phyloP scores from a whole-genome alignment of 257 asterid species.

The Asclepias syriaca region DNA sequence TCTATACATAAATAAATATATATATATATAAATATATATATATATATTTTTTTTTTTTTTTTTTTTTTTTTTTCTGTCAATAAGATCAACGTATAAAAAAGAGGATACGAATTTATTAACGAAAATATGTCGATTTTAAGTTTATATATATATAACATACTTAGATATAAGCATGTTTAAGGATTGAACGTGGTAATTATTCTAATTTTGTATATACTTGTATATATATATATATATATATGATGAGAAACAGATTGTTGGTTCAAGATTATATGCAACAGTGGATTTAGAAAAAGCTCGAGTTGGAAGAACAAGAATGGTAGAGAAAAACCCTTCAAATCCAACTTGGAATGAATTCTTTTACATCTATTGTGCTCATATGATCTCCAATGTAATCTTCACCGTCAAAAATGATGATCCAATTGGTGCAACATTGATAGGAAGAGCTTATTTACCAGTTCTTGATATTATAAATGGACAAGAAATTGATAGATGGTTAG shows the following conservation, averaged over 20 bases:
- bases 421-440: conserved; percentile 72
- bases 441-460: conserved; percentile 66
- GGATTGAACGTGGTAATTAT: no score
- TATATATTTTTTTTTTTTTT: no score
- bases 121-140: no score
- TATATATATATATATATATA: no score
- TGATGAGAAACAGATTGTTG: conserved; percentile 37
- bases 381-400: conserved; percentile 54
- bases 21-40: no score
- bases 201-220: no score
- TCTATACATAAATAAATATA: no score
- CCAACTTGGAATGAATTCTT: conserved; percentile 74
- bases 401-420: conserved; percentile 57
- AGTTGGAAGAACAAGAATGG: conserved; percentile 57
- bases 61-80: no score
- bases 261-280: conserved; percentile 60
- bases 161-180: no score
- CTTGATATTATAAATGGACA: conserved; percentile 43
- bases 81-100: no score
- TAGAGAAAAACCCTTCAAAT: conserved; percentile 36
- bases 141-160: no score
- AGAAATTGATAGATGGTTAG: conserved; percentile 53
- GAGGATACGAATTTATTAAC: no score
- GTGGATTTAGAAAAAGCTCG: conserved; percentile 69
- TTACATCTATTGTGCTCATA: conserved; percentile 66